phyloP scores from a whole-genome alignment of 139 green algal species.

The Tetradesmus lagerheimii region DNA sequence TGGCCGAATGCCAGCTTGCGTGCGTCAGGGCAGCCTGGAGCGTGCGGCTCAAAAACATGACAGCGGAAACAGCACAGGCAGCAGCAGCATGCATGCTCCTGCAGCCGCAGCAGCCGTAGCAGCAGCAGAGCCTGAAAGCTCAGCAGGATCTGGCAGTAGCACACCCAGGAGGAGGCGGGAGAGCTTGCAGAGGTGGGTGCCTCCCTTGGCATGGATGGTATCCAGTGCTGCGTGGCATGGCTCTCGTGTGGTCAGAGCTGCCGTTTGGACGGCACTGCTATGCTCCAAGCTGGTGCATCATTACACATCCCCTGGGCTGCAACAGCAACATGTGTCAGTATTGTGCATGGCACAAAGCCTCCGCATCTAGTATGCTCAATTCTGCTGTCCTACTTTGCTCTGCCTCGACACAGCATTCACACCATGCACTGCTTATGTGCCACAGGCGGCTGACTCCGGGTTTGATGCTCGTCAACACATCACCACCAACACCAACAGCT shows the following conservation, averaged over 20 bases:
- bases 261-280: no score
- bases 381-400: no score
- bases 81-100: not conserved
- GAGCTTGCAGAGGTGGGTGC: constrained; percentile 16
- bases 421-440: not conserved
- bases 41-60: not conserved
- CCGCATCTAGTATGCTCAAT: no score
- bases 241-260: no score
- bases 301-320: no score
- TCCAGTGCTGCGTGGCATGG: no score
- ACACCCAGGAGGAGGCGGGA: not conserved
- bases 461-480: constrained; percentile 29
- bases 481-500: not conserved
- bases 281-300: no score
- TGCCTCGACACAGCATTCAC: not conserved
- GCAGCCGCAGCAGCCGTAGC: not conserved
- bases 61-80: not conserved
- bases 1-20: not conserved
- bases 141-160: not conserved
- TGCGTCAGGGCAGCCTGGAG: not conserved
- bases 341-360: no score
- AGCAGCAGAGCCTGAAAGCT: not conserved
- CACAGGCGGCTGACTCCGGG: constrained; percentile 28
- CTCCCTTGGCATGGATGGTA: not conserved
- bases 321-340: no score